Evolutionary conservation across 352 stramenopile species (phyloP).

Genomic region (Phytophthora pinifolia): DNA sequence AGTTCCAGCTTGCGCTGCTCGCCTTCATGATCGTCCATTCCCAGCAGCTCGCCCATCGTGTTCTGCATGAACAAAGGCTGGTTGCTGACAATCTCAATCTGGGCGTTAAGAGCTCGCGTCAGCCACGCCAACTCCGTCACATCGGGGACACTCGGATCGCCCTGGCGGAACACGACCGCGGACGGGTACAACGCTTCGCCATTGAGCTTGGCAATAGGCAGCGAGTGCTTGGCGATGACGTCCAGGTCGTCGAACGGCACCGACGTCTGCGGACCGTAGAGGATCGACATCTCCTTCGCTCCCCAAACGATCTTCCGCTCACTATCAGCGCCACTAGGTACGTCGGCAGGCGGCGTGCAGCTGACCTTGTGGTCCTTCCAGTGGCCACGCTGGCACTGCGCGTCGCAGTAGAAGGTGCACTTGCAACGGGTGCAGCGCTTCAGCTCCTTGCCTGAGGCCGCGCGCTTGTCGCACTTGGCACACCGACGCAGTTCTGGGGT

Average conservation of each 20-base stretch:
- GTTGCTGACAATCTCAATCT: conserved; percentile 67
- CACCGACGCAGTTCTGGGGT: conserved; percentile 71
- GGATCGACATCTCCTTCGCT: conserved; percentile 80
- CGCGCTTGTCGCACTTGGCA: conserved; percentile 79
- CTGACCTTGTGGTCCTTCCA: conserved; percentile 87
- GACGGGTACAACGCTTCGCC: conserved; percentile 63
- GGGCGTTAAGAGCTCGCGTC: conserved; percentile 57
- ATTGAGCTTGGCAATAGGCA: conserved; percentile 48
- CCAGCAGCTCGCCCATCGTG: conserved; percentile 61
- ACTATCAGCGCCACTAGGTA: conserved; percentile 17
- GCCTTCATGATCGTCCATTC: conserved; percentile 44
- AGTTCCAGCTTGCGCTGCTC: conserved; percentile 62
- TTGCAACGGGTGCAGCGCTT: conserved; percentile 86
- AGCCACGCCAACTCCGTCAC: conserved; percentile 73
- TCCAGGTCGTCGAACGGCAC: conserved; percentile 84
- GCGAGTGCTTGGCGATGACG: conserved; percentile 55
- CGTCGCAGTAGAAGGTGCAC: conserved; percentile 84
- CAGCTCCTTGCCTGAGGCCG: conserved; percentile 49
- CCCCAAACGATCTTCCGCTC: conserved; percentile 72
- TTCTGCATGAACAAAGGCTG: conserved; percentile 74
- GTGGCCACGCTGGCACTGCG: conserved; percentile 67
- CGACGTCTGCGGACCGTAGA: conserved; percentile 67
- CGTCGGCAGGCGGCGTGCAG: conserved; percentile 48
- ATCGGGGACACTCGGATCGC: conserved; percentile 63
- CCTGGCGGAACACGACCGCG: conserved; percentile 69